Percentiles rank a stretch among this genome's conserved stretches.
phyloP scores from a whole-genome alignment of 2,329 filamentous ascomycete genomes.

The Fusarium temperatum region DNA sequence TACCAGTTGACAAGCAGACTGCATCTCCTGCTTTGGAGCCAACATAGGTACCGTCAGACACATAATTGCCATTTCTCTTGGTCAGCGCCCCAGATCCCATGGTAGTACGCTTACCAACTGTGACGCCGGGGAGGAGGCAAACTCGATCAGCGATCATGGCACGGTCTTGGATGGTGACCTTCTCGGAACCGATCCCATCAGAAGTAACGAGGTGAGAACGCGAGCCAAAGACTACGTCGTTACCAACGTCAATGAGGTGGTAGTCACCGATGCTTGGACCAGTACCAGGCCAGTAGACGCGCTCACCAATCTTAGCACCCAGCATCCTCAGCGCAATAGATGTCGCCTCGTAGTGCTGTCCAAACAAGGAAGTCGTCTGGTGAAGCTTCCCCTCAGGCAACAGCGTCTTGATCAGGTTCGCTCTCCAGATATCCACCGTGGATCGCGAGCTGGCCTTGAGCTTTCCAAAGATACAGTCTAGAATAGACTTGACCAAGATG shows the following conservation, averaged over 20 bases:
- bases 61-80: not conserved
- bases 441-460: not conserved
- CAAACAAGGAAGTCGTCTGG: not conserved
- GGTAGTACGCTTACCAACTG: not conserved
- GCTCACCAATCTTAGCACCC: not conserved
- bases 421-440: not conserved
- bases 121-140: not conserved
- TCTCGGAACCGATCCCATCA: not conserved
- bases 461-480: not conserved
- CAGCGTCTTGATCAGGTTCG: not conserved
- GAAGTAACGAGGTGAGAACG: not conserved
- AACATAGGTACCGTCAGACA: not conserved
- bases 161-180: not conserved
- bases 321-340: not conserved
- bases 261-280: not conserved
- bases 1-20: not conserved
- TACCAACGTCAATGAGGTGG: not conserved
- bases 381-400: not conserved
- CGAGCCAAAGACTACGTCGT: conserved; percentile 1
- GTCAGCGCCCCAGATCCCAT: conserved; percentile 8
- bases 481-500: not conserved
- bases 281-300: conserved; percentile 9
- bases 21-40: conserved; percentile 1
- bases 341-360: not conserved
- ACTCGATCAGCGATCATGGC: conserved; percentile 15